Conservation (phyloP, 768 basidiomycete species). For the Rhizopogon roseolus region DNA sequence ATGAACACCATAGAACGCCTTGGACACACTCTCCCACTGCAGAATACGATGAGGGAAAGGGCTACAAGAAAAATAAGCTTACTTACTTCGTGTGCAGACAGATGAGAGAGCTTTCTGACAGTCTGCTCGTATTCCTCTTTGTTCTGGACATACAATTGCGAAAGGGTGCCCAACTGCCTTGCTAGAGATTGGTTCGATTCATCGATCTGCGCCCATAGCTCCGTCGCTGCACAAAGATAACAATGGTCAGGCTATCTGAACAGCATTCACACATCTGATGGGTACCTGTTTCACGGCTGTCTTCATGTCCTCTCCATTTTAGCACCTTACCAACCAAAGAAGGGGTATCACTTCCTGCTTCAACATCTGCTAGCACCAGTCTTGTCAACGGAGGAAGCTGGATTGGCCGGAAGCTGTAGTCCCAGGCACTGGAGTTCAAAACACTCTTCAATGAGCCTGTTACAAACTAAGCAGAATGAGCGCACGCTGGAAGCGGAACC, state of each 20-base stretch:
- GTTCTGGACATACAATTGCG: constrained; percentile 43
- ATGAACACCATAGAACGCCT: constrained; percentile 56
- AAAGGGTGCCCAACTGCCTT: constrained; percentile 45
- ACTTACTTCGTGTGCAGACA: constrained; percentile 52
- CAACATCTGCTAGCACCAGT: constrained; percentile 91
- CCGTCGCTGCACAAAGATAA: constrained; percentile 39
- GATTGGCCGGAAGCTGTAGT: constrained; percentile 64
- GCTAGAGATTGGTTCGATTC: constrained; percentile 58
- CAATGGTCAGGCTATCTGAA: not conserved
- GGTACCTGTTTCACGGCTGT: constrained; percentile 52
- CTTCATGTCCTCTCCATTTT: constrained; percentile 65
- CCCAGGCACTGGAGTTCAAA: constrained; percentile 69
- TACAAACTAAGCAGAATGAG: constrained; percentile 8
- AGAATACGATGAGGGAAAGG: constrained; percentile 1
- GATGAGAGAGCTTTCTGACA: constrained; percentile 57
- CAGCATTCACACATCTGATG: not conserved
- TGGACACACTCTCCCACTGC: constrained; percentile 53
- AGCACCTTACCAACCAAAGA: constrained; percentile 89
- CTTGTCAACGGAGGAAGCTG: constrained; percentile 79
- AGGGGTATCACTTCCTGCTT: constrained; percentile 94
- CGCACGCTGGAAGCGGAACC: not conserved
- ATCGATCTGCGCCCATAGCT: constrained; percentile 63
- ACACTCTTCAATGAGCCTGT: constrained; percentile 33
- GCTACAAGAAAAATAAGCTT: not conserved
- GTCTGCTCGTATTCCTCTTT: constrained; percentile 46